phyloP scores from a whole-genome alignment of 768 basidiomycete species.

The Strobilomyces dryophilus region DNA sequence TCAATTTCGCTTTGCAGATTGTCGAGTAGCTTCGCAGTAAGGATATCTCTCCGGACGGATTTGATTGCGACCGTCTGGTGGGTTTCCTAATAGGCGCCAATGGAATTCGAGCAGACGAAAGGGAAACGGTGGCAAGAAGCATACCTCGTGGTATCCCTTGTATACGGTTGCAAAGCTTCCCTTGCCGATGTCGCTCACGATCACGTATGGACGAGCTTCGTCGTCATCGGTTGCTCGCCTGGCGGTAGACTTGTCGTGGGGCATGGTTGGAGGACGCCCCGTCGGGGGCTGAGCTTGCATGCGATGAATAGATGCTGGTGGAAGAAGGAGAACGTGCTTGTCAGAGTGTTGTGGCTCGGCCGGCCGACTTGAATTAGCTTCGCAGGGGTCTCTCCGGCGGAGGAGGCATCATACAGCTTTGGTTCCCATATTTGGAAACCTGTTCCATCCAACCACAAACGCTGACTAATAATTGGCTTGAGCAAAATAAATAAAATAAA shows the following conservation, averaged over 20 bases:
- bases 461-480: conserved; percentile 15
- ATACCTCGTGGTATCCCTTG: conserved; percentile 86
- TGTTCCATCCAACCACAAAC: conserved; percentile 20
- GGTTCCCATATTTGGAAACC: conserved; percentile 23
- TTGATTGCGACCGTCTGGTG: conserved; percentile 87
- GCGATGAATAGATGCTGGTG: conserved; percentile 6
- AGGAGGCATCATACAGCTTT: conserved; percentile 19
- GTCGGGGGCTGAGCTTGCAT: conserved; percentile 21
- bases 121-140: conserved; percentile 21
- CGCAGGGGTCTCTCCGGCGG: conserved; percentile 18
- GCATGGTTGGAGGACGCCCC: conserved; percentile 22
- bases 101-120: background rate
- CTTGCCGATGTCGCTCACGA: conserved; percentile 74
- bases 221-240: conserved; percentile 51
- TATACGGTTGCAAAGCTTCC: conserved; percentile 97
- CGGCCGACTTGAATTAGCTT: conserved; percentile 21
- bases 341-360: conserved; percentile 10
- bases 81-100: conserved; percentile 51
- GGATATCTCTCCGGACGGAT: conserved; percentile 82
- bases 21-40: conserved; percentile 90
- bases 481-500: background rate
- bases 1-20: conserved; percentile 98
- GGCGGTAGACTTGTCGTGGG: conserved; percentile 24
- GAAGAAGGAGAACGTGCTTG: conserved; percentile 10
- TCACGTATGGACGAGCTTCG: conserved; percentile 72